Conservation (phyloP, 1,284 basidiomycete genomes). For the Cryptococcus deneoformans region DNA sequence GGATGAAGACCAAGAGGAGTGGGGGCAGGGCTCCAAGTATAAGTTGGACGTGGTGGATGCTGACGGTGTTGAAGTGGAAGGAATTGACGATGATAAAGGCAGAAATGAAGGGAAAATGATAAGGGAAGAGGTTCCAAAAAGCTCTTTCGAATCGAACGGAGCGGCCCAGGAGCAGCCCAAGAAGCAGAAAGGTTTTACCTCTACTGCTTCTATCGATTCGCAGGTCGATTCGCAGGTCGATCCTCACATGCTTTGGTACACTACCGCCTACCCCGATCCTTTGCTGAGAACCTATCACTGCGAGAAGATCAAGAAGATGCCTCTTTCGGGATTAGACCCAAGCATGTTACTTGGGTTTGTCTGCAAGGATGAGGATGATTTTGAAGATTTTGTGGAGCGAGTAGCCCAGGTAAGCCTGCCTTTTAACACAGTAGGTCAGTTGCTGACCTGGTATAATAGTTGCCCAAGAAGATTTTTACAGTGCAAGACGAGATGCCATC, state of each 20-base stretch:
- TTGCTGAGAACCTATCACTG: constrained; percentile 90
- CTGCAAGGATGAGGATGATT: constrained; percentile 75
- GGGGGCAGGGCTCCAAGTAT: constrained; percentile 1
- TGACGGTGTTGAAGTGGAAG: constrained; percentile 22
- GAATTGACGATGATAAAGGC: neutral
- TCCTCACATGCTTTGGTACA: constrained; percentile 58
- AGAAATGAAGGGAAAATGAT: no score
- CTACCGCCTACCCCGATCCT: constrained; percentile 59
- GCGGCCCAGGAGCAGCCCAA: no score
- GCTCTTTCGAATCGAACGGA: no score
- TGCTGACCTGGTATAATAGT: constrained; percentile 46
- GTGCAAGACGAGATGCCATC: constrained; percentile 79
- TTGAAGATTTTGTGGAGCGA: constrained; percentile 73
- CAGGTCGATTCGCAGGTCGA: constrained; percentile 26
- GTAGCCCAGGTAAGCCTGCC: constrained; percentile 60
- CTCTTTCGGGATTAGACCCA: constrained; percentile 72
- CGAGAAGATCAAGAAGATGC: constrained; percentile 90
- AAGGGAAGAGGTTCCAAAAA: no score
- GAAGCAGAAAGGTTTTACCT: neutral
- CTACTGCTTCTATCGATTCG: neutral
- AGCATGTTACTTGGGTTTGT: constrained; percentile 96
- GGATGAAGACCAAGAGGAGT: no score
- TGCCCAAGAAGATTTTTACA: constrained; percentile 69
- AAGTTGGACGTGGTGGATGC: constrained; percentile 36
- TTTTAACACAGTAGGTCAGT: neutral